Evolutionary conservation across 805 yeast species (phyloP), one percentile per base, ranked within the genome.

Genomic region (Cephaloascus fragrans): DNA sequence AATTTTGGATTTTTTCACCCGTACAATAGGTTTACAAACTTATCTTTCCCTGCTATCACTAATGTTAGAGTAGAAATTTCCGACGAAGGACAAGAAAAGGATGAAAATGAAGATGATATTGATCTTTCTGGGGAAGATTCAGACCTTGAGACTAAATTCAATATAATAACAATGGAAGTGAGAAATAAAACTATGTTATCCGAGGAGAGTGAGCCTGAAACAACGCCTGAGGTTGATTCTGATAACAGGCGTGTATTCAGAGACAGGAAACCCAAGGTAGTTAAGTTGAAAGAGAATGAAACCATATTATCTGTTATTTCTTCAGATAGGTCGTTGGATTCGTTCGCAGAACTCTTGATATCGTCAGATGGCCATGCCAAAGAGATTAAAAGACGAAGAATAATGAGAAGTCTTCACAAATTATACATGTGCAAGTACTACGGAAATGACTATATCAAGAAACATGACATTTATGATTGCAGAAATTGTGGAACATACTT

Each of bases 401-500:
- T n/a, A n/a, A n/a, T n/a, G n/a, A 38, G 53, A 37, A 47, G 49
- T 4, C 38, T 55, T 2, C 56, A 56, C 23, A 48, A 47, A 18
- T 36, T 52, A 1, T 49, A 45, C 37, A 47, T 44, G 42, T 34
- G 35, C 1, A 16, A 28, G 1, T 18, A 40, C 3, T 56, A 50
- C 32, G 32, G 4, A 41, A 44, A n/a, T 37, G 20, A 8, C 40
- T 39, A 2, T 31, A 16, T 31, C n/a, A n/a, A 9, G 8, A 9
- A 36, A 5, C 18, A n/a, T 8, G 33, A 36, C 3, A 20, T 51
- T 4, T 55, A 46, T 38, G 59, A 56, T 37, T 56, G 61, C 37
- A 33, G 45, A 17, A 44, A 53, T 33, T 56, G 61, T 45, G 61
- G 59, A 1, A 43, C 47, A 14, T 56, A 56, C 37, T 56, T 55